A percentile compares a stretch with the other conserved stretches of the same genome.
phyloP scores from a whole-genome alignment of 768 basidiomycete species.

The Lactarius psammicola region DNA sequence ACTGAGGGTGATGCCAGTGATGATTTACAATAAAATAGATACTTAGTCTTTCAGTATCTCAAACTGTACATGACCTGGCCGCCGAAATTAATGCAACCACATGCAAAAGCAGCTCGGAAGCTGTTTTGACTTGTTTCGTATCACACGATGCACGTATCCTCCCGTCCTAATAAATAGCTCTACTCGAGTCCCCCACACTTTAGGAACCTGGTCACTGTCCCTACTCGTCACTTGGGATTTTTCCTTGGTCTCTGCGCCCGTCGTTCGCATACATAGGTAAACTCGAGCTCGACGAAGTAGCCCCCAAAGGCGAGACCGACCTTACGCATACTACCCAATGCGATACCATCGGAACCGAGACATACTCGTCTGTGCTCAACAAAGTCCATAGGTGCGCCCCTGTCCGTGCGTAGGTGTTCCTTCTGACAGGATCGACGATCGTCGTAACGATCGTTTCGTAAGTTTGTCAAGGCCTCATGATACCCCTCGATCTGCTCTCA shows the following conservation, averaged over 20 bases:
- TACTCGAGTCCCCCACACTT: background rate
- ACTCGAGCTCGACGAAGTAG: background rate
- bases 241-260: background rate
- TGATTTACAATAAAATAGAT: no score
- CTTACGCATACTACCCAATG: background rate
- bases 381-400: conserved; percentile 9
- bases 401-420: background rate
- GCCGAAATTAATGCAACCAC: no score
- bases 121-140: background rate
- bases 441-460: background rate
- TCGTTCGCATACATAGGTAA: background rate
- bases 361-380: background rate
- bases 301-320: conserved; percentile 14
- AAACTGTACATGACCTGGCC: no score
- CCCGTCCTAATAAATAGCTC: no score
- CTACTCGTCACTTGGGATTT: background rate
- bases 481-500: conserved; percentile 36
- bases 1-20: no score
- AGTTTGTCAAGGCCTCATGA: conserved; percentile 24
- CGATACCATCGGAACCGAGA: background rate
- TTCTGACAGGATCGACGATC: background rate
- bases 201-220: background rate
- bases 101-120: background rate
- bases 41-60: no score
- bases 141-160: background rate